A percentile compares a stretch with the other conserved stretches of the same genome.
Conservation (phyloP, 768 basidiomycete genomes). For the Antrodiella citrinella region DNA sequence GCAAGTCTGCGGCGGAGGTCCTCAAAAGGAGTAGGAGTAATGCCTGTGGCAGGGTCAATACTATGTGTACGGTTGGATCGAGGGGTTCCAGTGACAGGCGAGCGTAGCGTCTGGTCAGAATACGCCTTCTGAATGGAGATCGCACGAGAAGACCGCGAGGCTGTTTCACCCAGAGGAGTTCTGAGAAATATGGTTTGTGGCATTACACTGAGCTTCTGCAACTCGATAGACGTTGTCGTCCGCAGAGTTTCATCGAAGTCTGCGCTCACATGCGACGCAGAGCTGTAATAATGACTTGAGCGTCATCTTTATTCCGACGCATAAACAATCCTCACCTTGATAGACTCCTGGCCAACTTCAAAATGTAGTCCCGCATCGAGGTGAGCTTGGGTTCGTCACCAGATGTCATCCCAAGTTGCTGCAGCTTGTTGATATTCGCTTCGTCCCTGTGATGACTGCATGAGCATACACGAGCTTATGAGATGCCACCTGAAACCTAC, state of each 20-base stretch:
- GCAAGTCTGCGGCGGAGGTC: constrained; percentile 72
- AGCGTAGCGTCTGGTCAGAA: constrained; percentile 28
- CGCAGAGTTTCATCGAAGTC: constrained; percentile 41
- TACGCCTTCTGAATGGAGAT: constrained; percentile 11
- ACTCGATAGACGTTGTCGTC: constrained; percentile 58
- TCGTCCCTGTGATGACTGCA: constrained; percentile 53
- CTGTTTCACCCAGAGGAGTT: constrained; percentile 36
- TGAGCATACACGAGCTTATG: constrained; percentile 3
- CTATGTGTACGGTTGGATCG: constrained; percentile 41
- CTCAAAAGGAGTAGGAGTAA: constrained; percentile 56
- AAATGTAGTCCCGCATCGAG: constrained; percentile 83
- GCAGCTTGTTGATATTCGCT: constrained; percentile 62
- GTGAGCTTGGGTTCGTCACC: constrained; percentile 79
- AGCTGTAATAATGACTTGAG: constrained; percentile 45
- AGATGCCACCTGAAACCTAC: constrained; percentile 36
- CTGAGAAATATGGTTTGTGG: constrained; percentile 89
- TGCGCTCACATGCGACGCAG: not conserved
- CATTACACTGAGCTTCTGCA: constrained; percentile 83
- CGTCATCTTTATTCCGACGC: constrained; percentile 59
- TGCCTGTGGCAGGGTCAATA: constrained; percentile 34
- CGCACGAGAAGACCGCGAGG: constrained; percentile 34
- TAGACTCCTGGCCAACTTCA: constrained; percentile 73
- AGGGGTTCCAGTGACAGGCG: constrained; percentile 41
- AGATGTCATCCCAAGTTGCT: constrained; percentile 79
- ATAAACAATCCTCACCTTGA: constrained; percentile 55